A percentile compares a stretch with the other conserved stretches of the same genome.
phyloP scores from a whole-genome alignment of 2,329 filamentous ascomycete species.

The Microdochium trichocladiopsis region DNA sequence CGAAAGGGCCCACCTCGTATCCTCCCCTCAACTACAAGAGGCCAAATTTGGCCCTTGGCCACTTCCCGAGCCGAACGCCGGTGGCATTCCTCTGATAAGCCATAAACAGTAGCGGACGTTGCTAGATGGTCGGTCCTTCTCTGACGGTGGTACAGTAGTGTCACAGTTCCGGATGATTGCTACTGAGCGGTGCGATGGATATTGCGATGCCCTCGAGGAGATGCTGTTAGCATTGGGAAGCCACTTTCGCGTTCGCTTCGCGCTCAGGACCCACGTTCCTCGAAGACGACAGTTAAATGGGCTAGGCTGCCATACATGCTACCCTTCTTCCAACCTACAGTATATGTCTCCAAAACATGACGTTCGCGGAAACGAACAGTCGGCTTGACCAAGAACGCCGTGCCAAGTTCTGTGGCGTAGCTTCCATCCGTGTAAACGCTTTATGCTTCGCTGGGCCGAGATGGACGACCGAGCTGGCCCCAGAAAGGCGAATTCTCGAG shows the following conservation, averaged over 20 bases:
- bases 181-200: not conserved
- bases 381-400: not conserved
- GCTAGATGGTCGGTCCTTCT: too few species aligned
- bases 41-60: not conserved
- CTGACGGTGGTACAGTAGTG: too few species aligned
- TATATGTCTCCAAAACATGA: not conserved
- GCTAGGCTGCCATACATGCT: not conserved
- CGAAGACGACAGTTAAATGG: not conserved
- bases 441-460: not conserved
- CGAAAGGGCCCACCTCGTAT: too few species aligned
- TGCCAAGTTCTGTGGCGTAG: not conserved
- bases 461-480: not conserved
- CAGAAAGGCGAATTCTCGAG: not conserved
- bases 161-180: too few species aligned
- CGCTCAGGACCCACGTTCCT: too few species aligned
- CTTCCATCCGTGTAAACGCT: not conserved
- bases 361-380: not conserved
- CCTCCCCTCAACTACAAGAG: too few species aligned
- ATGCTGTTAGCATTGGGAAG: too few species aligned
- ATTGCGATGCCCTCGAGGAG: too few species aligned
- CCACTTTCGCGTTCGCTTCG: too few species aligned
- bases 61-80: not conserved
- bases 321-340: not conserved
- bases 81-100: not conserved
- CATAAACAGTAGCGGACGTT: not conserved